Evolutionary conservation across 1,139 yeast genomes (phyloP).

Genomic region (Geotrichum bryndzae): DNA sequence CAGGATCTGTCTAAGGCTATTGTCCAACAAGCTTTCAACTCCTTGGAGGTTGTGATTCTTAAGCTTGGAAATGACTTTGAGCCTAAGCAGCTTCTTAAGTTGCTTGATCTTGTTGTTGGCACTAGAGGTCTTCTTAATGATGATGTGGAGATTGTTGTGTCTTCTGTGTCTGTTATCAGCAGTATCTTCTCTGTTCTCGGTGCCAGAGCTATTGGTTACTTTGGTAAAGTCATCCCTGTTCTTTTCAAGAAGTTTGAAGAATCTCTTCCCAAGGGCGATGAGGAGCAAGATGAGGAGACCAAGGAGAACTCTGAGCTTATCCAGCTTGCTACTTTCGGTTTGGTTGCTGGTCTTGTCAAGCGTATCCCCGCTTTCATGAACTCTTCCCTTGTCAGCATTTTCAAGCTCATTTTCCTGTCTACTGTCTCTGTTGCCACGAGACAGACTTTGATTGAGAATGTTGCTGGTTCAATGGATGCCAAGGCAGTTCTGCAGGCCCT

Average conservation of each 20-base stretch:
- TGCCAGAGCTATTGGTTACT: constrained; percentile 76
- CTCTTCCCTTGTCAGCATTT: constrained; percentile 58
- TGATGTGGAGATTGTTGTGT: constrained; percentile 56
- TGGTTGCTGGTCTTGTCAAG: constrained; percentile 70
- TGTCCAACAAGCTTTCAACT: constrained; percentile 67
- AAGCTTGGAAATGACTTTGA: constrained; percentile 54
- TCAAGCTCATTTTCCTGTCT: constrained; percentile 49
- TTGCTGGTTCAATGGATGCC: constrained; percentile 65
- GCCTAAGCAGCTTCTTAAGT: constrained; percentile 45
- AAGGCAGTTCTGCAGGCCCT: constrained; percentile 57
- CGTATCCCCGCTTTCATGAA: constrained; percentile 83
- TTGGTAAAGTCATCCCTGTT: constrained; percentile 79
- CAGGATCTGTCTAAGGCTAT: constrained; percentile 33
- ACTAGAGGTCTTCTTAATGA: constrained; percentile 48
- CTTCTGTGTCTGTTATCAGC: constrained; percentile 69
- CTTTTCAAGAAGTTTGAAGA: constrained; percentile 54
- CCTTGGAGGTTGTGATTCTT: constrained; percentile 55
- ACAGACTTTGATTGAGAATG: constrained; percentile 55
- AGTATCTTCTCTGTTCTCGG: constrained; percentile 70
- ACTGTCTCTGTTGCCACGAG: constrained; percentile 56
- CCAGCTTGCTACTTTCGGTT: constrained; percentile 53
- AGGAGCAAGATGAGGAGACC: constrained; percentile 22
- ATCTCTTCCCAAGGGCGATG: constrained; percentile 29
- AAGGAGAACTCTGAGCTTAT: constrained; percentile 31
- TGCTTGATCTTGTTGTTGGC: constrained; percentile 49